phyloP scores from a whole-genome alignment of 2,329 filamentous ascomycete genomes.

The Penicillium fuscoglaucum region DNA sequence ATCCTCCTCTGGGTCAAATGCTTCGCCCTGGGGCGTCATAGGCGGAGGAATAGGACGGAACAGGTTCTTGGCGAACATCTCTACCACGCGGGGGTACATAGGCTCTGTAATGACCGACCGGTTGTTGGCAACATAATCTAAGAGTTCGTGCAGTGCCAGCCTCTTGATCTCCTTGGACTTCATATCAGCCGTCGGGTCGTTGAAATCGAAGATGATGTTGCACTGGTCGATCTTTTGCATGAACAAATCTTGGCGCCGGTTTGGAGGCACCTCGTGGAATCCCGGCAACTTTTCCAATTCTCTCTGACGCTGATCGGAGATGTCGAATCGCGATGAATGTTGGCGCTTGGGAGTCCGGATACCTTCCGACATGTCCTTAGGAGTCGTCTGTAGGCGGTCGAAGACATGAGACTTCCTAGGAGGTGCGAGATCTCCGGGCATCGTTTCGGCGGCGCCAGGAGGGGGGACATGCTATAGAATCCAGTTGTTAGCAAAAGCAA shows the following conservation, averaged over 20 bases:
- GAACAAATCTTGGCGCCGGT: slow-evolving; percentile 91
- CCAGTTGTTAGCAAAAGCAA: slow-evolving; percentile 11
- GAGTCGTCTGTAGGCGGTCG: slow-evolving; percentile 86
- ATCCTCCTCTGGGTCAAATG: slow-evolving; percentile 97
- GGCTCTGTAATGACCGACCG: slow-evolving; percentile 97
- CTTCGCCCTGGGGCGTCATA: slow-evolving; percentile 96
- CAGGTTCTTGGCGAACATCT: slow-evolving; percentile 99
- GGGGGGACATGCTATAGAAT: slow-evolving; percentile 75
- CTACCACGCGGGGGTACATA: slow-evolving; percentile 97
- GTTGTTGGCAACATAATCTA: slow-evolving; percentile 98
- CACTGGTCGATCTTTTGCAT: slow-evolving; percentile 99
- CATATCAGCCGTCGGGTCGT: slow-evolving; percentile 97
- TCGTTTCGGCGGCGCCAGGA: slow-evolving; percentile 91
- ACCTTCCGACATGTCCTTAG: slow-evolving; percentile 94
- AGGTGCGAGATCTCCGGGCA: slow-evolving; percentile 94
- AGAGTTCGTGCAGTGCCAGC: slow-evolving; percentile 87
- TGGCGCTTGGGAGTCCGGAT: slow-evolving; percentile 94
- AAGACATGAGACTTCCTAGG: slow-evolving; percentile 92
- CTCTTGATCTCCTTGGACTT: slow-evolving; percentile 99
- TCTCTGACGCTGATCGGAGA: slow-evolving; percentile 82
- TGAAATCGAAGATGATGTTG: slow-evolving; percentile 99
- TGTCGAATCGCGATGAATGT: slow-evolving; percentile 96
- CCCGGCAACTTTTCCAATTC: slow-evolving; percentile 96
- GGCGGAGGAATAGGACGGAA: slow-evolving; percentile 96
- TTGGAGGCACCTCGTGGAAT: slow-evolving; percentile 95